These are phyloP conservation scores for Beauveria sp. DNA, from an alignment of 2,329 filamentous ascomycete species.

Conservation along the genomic window DNA sequence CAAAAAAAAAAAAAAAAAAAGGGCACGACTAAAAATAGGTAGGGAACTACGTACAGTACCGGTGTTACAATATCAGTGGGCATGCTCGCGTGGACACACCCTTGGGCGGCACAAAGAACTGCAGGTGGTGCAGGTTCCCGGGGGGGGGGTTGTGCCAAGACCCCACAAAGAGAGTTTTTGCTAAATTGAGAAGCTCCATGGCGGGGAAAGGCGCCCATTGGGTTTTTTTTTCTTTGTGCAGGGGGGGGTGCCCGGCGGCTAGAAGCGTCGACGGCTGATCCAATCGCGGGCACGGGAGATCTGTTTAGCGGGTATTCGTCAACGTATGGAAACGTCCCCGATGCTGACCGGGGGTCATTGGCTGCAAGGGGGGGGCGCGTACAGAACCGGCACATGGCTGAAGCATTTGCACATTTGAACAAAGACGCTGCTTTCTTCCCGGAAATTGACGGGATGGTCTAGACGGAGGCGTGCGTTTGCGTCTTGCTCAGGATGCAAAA, in stretches of 20 bases:
- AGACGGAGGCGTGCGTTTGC: no score
- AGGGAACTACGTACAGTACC: no score
- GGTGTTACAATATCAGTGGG: no score
- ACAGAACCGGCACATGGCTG: not conserved
- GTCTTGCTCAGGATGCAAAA: no score
- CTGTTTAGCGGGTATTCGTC: not conserved
- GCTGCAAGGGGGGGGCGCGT: not conserved
- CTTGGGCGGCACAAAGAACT: no score
- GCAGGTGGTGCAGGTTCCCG: no score
- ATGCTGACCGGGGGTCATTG: not conserved
- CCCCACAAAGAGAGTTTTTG: not conserved
- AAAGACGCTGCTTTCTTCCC: no score
- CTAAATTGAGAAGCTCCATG: not conserved
- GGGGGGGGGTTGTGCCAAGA: no score
- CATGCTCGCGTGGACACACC: not conserved
- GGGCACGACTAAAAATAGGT: not conserved
- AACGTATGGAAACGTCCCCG: not conserved
- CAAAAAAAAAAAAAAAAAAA: not conserved
- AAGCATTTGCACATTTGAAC: no score
- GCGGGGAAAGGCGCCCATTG: not conserved
- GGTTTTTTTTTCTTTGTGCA: not conserved
- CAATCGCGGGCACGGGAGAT: not conserved
- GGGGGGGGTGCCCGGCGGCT: not conserved
- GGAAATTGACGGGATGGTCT: no score
- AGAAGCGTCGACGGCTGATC: constrained; percentile 3